phyloP scores from a whole-genome alignment of 2,329 filamentous ascomycete species.

The Scedosporium boydii region DNA sequence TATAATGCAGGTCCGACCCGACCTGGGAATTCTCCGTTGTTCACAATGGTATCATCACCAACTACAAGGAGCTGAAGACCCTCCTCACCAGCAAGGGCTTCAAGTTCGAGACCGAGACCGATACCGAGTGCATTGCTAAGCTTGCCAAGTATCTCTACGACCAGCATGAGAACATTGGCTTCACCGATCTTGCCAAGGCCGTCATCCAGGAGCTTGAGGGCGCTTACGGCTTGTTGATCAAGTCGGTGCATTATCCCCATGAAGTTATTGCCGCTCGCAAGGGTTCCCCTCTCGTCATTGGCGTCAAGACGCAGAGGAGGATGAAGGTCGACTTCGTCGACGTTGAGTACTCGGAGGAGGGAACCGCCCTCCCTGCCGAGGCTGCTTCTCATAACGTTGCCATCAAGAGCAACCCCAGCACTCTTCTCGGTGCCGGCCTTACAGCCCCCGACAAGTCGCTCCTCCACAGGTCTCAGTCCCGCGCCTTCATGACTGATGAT shows the following conservation, averaged over 20 bases:
- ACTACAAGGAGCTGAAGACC: conserved; percentile 99
- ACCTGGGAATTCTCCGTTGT: conserved; percentile 95
- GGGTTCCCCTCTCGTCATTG: conserved; percentile 90
- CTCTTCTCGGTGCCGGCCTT: conserved; percentile 55
- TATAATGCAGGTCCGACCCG: conserved; percentile 68
- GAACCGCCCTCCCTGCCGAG: conserved; percentile 77
- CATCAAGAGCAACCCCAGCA: conserved; percentile 74
- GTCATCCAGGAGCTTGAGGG: conserved; percentile 98
- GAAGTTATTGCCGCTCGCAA: conserved; percentile 97
- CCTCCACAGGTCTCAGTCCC: conserved; percentile 94
- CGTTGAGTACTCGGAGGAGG: conserved; percentile 90
- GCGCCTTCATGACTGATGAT: conserved; percentile 97
- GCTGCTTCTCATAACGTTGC: conserved; percentile 92
- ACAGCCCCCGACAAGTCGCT: conserved; percentile 95
- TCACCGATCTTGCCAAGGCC: conserved; percentile 92
- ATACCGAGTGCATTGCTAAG: conserved; percentile 99
- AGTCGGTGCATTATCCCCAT: conserved; percentile 96
- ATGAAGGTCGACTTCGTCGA: conserved; percentile 99
- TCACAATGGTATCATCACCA: conserved; percentile 99
- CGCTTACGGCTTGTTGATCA: conserved; percentile 93
- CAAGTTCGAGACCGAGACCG: conserved; percentile 98
- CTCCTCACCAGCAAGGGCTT: conserved; percentile 91
- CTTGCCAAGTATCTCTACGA: conserved; percentile 97
- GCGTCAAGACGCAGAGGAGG: conserved; percentile 92
- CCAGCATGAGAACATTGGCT: conserved; percentile 86